Evolutionary conservation across 441 rosid genomes (phyloP), one percentile per base, ranked within the genome.

Genomic region (Gossypium schwendimanii): DNA sequence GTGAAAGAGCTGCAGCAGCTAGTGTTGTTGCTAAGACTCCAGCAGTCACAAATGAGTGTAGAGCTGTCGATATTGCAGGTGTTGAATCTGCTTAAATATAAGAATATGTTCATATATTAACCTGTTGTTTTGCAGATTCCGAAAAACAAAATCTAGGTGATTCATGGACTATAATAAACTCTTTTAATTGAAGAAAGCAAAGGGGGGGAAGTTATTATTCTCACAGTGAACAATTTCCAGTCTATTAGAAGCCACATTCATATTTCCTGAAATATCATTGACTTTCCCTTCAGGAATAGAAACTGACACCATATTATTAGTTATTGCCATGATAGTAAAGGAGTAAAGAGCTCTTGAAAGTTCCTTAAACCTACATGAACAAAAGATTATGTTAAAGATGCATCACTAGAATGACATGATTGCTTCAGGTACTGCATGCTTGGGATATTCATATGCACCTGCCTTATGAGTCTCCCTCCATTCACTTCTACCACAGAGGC

Each of bases 401-500:
- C 20, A 49, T 49, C 41, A 58, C 33, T n/a, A 71, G 54, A 77
- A 77, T 24, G 45, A 44, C 47, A 11, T 44, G 36, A 74, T 49
- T 73, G 28, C 39, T 64, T 67, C 59, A 24, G 58, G 26, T 67
- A 49, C 28, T 10, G 26, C 9, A 72, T 4, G 55, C 54, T 33
- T 47, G 33, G 68, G 33, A 61, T 73, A 73, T 60, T 44, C 73
- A 64, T 78, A 55, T 80, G 80, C 87, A 85, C 90, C 87, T 85
- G 87, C 91, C 91, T 87, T 85, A 77, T 80, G 75, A 87, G 69
- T 82, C 74, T 80, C 73, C 88, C 91, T 62, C 91, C 88, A 39
- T 55, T 70, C 54, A 85, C 85, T 41, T 81, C 70, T 55, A 87
- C 78, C 81, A 77, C 76, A 63, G 87, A 79, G 53, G 83, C 81